phyloP scores from a whole-genome alignment of 345 rosid genomes.

The Hibiscus trionum region DNA sequence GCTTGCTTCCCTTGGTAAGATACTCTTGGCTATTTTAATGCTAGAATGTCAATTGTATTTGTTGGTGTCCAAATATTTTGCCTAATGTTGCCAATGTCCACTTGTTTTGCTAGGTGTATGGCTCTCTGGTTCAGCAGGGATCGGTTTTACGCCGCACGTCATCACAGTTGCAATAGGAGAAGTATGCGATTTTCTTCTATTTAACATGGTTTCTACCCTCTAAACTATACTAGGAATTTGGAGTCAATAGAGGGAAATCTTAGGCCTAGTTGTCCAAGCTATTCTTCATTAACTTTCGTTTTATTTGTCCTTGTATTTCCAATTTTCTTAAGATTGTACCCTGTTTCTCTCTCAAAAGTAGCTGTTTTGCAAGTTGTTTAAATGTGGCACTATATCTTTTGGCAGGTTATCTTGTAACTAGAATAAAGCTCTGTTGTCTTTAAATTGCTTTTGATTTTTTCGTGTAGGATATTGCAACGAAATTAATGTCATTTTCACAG shows the following conservation, averaged over 20 bases:
- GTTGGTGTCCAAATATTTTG: not conserved
- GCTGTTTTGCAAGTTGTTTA: not conserved
- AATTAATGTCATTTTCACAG: constrained; percentile 73
- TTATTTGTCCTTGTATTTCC: too few relatives aligned
- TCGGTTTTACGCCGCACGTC: constrained; percentile 68
- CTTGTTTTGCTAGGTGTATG: constrained; percentile 45
- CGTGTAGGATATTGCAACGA: constrained; percentile 68
- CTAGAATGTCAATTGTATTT: not conserved
- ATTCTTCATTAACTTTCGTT: too few relatives aligned
- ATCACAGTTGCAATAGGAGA: constrained; percentile 63
- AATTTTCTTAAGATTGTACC: not conserved
- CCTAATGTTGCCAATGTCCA: constrained; percentile 9
- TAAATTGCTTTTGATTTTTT: constrained; percentile 8
- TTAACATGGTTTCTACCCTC: not conserved
- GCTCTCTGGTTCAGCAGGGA: constrained; percentile 61
- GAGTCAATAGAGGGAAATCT: too few relatives aligned
- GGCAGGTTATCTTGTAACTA: too few relatives aligned
- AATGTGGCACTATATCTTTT: not conserved
- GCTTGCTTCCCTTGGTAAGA: constrained; percentile 55
- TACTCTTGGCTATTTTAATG: not conserved
- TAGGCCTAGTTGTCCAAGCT: not conserved
- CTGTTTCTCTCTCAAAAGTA: not conserved
- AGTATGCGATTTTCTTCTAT: constrained; percentile 30
- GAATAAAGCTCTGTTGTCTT: not conserved
- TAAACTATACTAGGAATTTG: not conserved